Evolutionary conservation across 306 rosid genomes (phyloP).

Genomic region (Cotoneaster glaucophyllus): DNA sequence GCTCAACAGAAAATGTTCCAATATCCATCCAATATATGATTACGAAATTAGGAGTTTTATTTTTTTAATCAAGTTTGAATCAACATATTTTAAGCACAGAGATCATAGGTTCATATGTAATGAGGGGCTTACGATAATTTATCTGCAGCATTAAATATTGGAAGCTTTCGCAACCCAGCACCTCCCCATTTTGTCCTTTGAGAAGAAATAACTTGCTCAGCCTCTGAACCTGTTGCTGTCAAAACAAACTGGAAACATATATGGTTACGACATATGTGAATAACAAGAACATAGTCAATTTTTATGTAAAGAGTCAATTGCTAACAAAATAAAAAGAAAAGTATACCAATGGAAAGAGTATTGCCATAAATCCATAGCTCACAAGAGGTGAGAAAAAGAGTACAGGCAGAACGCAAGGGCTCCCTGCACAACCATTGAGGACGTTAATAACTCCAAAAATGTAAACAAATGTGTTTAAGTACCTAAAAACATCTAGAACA

Average conservation of each 20-base stretch:
- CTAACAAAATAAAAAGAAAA: not conserved
- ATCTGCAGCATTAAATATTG: conserved; percentile 68
- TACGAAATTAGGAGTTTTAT: not conserved
- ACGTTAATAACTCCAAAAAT: conserved; percentile 20
- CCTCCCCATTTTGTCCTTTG: conserved; percentile 53
- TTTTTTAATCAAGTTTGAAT: not conserved
- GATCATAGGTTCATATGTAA: not conserved
- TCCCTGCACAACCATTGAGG: conserved; percentile 52
- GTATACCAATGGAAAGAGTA: conserved; percentile 82
- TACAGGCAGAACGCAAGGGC: conserved; percentile 83
- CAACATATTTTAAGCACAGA: conserved; percentile 10
- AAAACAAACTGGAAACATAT: conserved; percentile 71
- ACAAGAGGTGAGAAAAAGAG: conserved; percentile 86
- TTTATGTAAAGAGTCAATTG: not conserved
- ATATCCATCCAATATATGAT: not conserved
- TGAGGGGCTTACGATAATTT: conserved; percentile 61
- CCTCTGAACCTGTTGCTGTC: conserved; percentile 70
- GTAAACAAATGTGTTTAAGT: not conserved
- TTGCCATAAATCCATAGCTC: conserved; percentile 80
- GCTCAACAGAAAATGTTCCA: not conserved
- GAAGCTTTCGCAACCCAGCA: conserved; percentile 63
- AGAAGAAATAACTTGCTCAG: conserved; percentile 67
- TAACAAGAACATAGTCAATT: not conserved
- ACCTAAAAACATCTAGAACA: not conserved
- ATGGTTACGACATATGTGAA: not conserved